Percentiles rank a stretch among this genome's conserved stretches.
phyloP scores from a whole-genome alignment of 495 filamentous ascomycete species.

The Annulohypoxylon maeteangense region DNA sequence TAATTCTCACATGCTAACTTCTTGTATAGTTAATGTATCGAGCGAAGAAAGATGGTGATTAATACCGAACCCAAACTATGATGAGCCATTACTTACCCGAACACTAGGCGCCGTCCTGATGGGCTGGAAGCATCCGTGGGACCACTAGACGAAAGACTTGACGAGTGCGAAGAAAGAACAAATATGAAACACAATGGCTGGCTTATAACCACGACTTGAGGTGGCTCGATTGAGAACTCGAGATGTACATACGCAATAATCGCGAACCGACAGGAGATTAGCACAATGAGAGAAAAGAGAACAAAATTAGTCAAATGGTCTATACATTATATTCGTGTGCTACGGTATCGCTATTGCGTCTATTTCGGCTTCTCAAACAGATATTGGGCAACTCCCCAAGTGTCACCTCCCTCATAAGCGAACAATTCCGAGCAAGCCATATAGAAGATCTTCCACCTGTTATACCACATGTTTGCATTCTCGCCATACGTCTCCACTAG shows the following conservation, averaged over 20 bases:
- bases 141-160: constrained; percentile 74
- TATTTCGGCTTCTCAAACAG: constrained; percentile 65
- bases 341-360: constrained; percentile 18
- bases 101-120: constrained; percentile 73
- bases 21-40: constrained; percentile 84
- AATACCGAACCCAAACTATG: constrained; percentile 19
- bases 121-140: constrained; percentile 98
- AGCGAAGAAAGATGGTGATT: constrained; percentile 85
- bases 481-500: constrained; percentile 69
- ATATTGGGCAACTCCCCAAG: constrained; percentile 71
- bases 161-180: constrained; percentile 3
- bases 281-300: constrained; percentile 11
- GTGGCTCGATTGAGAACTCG: neutral
- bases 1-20: neutral
- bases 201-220: neutral
- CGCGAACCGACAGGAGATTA: neutral
- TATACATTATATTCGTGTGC: constrained; percentile 25
- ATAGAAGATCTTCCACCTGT: constrained; percentile 76
- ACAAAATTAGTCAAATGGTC: constrained; percentile 12
- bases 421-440: constrained; percentile 75
- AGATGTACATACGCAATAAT: constrained; percentile 26
- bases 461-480: constrained; percentile 66
- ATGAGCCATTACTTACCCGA: constrained; percentile 40
- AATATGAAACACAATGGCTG: constrained; percentile 11
- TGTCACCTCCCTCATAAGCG: constrained; percentile 67